A percentile compares a stretch with the other conserved stretches of the same genome.
Evolutionary conservation across 2,329 filamentous ascomycete species (phyloP).

Genomic region (Penicillium nordicum): DNA sequence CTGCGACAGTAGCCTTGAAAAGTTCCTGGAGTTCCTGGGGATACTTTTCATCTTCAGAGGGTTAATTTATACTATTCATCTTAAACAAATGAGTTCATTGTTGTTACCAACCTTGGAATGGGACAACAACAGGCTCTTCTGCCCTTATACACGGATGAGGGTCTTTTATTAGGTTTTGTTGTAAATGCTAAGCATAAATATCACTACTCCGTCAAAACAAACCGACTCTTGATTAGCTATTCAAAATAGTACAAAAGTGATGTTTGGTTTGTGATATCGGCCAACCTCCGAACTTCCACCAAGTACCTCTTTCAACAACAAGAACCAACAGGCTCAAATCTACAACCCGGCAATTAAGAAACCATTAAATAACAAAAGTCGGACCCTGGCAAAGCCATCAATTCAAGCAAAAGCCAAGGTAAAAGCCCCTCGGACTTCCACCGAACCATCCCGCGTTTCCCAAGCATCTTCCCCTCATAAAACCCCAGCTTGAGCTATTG

Average conservation of each 20-base stretch:
- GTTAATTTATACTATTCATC: not conserved
- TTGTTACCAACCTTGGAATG: not conserved
- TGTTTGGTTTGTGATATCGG: not conserved
- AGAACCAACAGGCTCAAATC: not conserved
- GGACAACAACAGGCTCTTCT: not conserved
- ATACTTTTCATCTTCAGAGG: not conserved
- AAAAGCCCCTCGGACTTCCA: slow-evolving; percentile 14
- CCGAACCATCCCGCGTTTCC: slow-evolving; percentile 19
- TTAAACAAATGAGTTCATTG: not conserved
- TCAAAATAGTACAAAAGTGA: not conserved
- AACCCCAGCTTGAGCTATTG: not conserved
- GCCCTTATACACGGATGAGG: not conserved
- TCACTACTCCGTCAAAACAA: not conserved
- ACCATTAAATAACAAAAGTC: not conserved
- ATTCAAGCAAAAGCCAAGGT: not conserved
- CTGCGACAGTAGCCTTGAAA: not conserved
- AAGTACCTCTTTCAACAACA: not conserved
- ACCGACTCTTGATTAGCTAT: not conserved
- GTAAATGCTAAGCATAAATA: not conserved
- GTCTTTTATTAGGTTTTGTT: not conserved
- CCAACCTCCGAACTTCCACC: not conserved
- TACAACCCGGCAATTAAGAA: not conserved
- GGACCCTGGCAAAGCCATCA: not conserved
- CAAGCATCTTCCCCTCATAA: slow-evolving; percentile 16
- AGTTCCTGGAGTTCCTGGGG: rapidly evolving